Evolutionary conservation across 2,329 filamentous ascomycete genomes (phyloP), one percentile per base, ranked within the genome.

Genomic region (Tolypocladium paradoxum): DNA sequence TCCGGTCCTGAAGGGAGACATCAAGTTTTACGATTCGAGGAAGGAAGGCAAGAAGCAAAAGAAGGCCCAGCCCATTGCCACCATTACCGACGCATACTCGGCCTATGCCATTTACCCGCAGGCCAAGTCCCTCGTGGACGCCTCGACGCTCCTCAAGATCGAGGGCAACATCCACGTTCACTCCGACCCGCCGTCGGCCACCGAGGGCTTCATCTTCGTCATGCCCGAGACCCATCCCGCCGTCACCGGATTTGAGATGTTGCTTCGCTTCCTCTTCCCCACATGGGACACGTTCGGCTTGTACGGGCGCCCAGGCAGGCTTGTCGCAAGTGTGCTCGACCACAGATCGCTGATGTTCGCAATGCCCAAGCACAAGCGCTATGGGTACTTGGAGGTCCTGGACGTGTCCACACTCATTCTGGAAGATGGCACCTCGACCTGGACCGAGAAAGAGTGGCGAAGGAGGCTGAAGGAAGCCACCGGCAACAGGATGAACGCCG

Each of bases 21-120:
- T 99, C 72, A 95, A 90, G 62, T 97, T 99, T 68, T 99, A 95
- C 70, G 91, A 96, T 59, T 85, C 85, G 6, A 82, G 81, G 61
- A 79, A 77, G 57, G 79, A 83, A 22, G 77, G 78, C 45, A 95
- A 92, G 69, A 90, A 95, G 70, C 92, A 87, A 59, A 97, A 96
- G 73, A 97, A 96, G 74, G 82, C 84, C 9, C 79, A 79, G 52
- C 93, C 93, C 0, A 95, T 99, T 60, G 93, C 93, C 2, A 91
- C 92, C 5, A 89, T 99, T 58, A 89, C 83, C 20, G 86, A 96
- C 57, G 90, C 90, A 12, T 97, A 89, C 70, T 88, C 91, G 1
- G 91, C 90, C 18, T 97, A 96, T 66, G 90, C 92, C 50, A 88
- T 99, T 53, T 99, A 99, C 65, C 93, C 93, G 1, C 91, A 97